These are phyloP conservation scores for Rhododendron ovatum DNA, from an alignment of 148 eudicot species.

Conservation along the genomic window DNA sequence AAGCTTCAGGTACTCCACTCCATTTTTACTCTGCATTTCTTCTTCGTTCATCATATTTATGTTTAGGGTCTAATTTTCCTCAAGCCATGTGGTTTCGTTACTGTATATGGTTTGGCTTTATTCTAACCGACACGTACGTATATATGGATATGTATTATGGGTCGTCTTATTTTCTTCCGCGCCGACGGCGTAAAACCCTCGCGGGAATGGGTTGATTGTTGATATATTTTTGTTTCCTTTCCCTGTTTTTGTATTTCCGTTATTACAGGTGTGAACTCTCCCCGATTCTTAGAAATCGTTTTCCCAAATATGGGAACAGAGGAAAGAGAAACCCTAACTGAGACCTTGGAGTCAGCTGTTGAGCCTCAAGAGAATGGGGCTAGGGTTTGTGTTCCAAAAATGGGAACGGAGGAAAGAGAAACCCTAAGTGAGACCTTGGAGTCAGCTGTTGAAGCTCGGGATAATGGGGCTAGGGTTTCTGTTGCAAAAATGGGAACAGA, in stretches of 20 bases:
- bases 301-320: not conserved
- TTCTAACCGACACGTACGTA: not conserved
- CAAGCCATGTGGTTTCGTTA: not conserved
- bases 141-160: not conserved
- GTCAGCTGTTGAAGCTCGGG: not conserved
- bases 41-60: not conserved
- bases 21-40: not conserved
- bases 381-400: constrained; percentile 12
- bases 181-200: not conserved
- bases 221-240: not conserved
- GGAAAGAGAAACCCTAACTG: constrained; percentile 14
- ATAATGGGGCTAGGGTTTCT: constrained; percentile 17
- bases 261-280: not conserved
- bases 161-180: not conserved
- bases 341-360: not conserved
- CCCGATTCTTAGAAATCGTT: not conserved
- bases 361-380: constrained; percentile 7
- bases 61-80: not conserved
- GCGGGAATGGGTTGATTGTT: not conserved
- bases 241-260: not conserved
- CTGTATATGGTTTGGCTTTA: not conserved
- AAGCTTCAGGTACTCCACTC: not conserved
- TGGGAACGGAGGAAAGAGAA: constrained; percentile 4
- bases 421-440: constrained; percentile 8
- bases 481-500: not conserved